These are phyloP conservation scores for Lepidium campestre DNA, from an alignment of 441 rosid species.

Conservation along the genomic window DNA sequence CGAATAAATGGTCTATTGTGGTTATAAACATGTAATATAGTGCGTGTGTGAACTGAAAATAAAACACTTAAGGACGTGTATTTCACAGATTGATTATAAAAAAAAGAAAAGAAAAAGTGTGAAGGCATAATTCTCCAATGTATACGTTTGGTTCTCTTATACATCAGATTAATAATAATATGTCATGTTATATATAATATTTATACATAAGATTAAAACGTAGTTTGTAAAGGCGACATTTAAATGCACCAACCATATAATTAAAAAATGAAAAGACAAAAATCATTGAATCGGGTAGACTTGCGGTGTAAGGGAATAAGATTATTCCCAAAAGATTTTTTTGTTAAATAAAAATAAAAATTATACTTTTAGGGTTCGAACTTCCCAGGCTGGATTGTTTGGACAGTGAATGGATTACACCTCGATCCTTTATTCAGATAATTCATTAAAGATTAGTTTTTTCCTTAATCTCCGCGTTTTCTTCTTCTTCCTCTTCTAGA, in stretches of 20 bases:
- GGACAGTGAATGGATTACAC: constrained; percentile 17
- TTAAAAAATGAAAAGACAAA: background rate
- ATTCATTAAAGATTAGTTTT: background rate
- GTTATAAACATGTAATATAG: constrained; percentile 7
- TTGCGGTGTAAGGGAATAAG: constrained; percentile 6
- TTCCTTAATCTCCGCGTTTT: background rate
- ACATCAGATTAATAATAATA: too few species aligned
- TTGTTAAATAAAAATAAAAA: background rate
- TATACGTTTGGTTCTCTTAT: too few species aligned
- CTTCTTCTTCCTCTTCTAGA: constrained; percentile 1
- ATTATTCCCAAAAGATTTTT: constrained; percentile 6
- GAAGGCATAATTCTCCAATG: background rate
- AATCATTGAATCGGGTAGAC: background rate
- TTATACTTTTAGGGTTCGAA: background rate
- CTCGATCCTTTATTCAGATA: background rate
- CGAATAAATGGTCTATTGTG: constrained; percentile 6
- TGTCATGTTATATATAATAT: too few species aligned
- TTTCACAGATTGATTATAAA: background rate
- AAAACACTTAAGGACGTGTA: background rate
- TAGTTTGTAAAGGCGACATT: background rate
- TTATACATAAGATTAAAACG: too few species aligned
- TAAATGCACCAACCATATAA: background rate
- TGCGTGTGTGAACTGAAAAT: constrained; percentile 12
- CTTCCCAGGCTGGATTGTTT: constrained; percentile 20
- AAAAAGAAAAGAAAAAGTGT: background rate